Conservation (phyloP, 768 basidiomycete genomes). For the Pholiota molesta region DNA sequence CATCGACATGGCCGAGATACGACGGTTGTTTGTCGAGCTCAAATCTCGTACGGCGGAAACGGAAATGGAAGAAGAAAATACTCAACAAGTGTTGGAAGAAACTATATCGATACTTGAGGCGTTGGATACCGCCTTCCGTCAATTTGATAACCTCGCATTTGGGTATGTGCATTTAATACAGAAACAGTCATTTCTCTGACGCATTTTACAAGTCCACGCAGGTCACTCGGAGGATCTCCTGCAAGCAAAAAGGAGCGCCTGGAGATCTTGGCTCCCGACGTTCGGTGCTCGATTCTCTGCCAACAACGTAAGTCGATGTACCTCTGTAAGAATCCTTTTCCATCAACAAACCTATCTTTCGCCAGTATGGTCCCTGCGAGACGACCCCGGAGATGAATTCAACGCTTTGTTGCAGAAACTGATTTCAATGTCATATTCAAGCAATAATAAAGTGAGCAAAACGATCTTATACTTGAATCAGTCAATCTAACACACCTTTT, state of each 20-base stretch:
- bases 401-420: slow-evolving; percentile 59
- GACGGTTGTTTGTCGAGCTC: slow-evolving; percentile 58
- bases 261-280: slow-evolving; percentile 60
- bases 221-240: slow-evolving; percentile 43
- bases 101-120: slow-evolving; percentile 64
- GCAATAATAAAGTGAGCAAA: slow-evolving; percentile 55
- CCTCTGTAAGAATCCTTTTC: not conserved
- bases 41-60: slow-evolving; percentile 40
- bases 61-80: slow-evolving; percentile 46
- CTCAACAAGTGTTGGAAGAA: slow-evolving; percentile 55
- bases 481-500: not conserved
- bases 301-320: slow-evolving; percentile 60
- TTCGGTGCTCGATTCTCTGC: slow-evolving; percentile 63
- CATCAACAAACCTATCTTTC: not conserved
- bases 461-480: not conserved
- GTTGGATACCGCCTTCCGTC: slow-evolving; percentile 55
- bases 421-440: slow-evolving; percentile 55
- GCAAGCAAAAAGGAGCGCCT: slow-evolving; percentile 23
- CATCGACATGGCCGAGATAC: slow-evolving; percentile 60
- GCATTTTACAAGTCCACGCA: slow-evolving; percentile 38
- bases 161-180: slow-evolving; percentile 37
- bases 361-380: slow-evolving; percentile 70
- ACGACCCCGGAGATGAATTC: slow-evolving; percentile 56
- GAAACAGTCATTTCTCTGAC: slow-evolving; percentile 3
- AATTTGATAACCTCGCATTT: slow-evolving; percentile 48